A percentile compares a stretch with the other conserved stretches of the same genome.
Conservation (phyloP, 2,329 filamentous ascomycete species). For the Aspergillus hiratsukae region DNA sequence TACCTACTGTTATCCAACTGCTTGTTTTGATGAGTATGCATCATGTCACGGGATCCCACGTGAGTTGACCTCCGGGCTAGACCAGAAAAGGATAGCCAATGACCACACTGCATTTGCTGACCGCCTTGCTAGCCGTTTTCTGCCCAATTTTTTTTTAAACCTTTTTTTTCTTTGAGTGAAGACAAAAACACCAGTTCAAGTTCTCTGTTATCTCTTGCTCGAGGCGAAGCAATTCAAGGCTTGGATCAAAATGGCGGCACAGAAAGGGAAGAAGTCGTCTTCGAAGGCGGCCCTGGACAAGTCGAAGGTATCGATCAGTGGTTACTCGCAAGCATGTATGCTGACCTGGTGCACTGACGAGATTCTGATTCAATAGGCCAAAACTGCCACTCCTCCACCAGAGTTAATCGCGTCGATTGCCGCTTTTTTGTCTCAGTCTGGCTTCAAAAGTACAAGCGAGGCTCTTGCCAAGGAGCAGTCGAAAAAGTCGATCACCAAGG, state of each 20-base stretch:
- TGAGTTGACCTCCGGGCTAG: not conserved
- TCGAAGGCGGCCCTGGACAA: constrained; percentile 22
- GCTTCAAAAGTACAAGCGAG: constrained; percentile 58
- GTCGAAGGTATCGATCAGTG: constrained; percentile 14
- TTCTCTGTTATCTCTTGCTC: constrained; percentile 4
- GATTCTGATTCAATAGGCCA: constrained; percentile 17
- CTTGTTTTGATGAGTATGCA: not conserved
- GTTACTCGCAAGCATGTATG: not conserved
- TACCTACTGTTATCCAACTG: not conserved
- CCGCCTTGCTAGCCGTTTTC: constrained; percentile 23
- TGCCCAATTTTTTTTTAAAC: constrained; percentile 21
- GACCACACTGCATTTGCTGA: constrained; percentile 2
- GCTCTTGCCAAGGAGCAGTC: constrained; percentile 60
- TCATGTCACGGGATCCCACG: constrained; percentile 14
- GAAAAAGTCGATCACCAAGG: constrained; percentile 21
- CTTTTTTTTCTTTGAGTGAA: constrained; percentile 15
- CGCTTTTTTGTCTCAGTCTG: constrained; percentile 61
- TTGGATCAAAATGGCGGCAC: constrained; percentile 23
- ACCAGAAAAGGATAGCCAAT: constrained; percentile 17
- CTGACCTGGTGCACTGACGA: constrained; percentile 6
- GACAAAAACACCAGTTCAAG: not conserved
- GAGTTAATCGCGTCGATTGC: constrained; percentile 64
- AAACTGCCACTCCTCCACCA: constrained; percentile 42
- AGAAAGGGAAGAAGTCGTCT: constrained; percentile 19
- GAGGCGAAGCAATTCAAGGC: not conserved